phyloP scores from a whole-genome alignment of 768 basidiomycete genomes.

The Phaeotremella skinneri region DNA sequence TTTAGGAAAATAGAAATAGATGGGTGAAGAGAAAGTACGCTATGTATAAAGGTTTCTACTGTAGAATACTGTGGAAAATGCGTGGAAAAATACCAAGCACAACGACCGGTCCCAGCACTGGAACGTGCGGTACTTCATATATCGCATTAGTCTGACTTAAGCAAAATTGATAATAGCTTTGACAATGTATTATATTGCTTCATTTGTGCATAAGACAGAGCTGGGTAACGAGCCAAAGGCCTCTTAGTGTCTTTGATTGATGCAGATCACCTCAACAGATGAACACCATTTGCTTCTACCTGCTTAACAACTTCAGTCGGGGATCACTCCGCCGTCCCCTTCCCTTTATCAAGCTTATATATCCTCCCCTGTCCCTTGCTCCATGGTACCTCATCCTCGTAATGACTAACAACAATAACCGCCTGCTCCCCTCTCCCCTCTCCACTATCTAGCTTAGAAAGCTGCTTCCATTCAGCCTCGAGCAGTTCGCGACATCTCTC shows the following conservation, averaged over 20 bases:
- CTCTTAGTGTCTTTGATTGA: neutral
- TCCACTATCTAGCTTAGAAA: neutral
- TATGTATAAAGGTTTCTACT: neutral
- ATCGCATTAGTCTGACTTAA: too few relatives aligned
- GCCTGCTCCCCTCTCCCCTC: conserved; percentile 57
- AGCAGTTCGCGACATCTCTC: conserved; percentile 64
- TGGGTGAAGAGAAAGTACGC: too few relatives aligned
- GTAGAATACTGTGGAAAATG: neutral
- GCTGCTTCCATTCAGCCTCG: conserved; percentile 53
- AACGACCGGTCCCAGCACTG: too few relatives aligned
- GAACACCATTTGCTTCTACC: neutral
- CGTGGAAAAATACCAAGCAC: too few relatives aligned
- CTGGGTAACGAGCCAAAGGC: too few relatives aligned
- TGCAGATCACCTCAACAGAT: neutral
- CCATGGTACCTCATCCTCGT: conserved; percentile 86
- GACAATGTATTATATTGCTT: too few relatives aligned
- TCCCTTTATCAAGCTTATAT: conserved; percentile 52
- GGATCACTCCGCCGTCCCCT: conserved; percentile 22
- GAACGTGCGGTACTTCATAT: too few relatives aligned
- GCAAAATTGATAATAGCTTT: too few relatives aligned
- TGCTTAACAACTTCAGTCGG: neutral
- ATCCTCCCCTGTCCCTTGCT: conserved; percentile 56
- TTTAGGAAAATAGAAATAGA: too few relatives aligned
- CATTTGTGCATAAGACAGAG: too few relatives aligned
- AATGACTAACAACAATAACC: conserved; percentile 82